A percentile compares a stretch with the other conserved stretches of the same genome.
These are phyloP conservation scores for Hygrophila difformis DNA, from an alignment of 257 asterid genomes.

Conservation along the genomic window DNA sequence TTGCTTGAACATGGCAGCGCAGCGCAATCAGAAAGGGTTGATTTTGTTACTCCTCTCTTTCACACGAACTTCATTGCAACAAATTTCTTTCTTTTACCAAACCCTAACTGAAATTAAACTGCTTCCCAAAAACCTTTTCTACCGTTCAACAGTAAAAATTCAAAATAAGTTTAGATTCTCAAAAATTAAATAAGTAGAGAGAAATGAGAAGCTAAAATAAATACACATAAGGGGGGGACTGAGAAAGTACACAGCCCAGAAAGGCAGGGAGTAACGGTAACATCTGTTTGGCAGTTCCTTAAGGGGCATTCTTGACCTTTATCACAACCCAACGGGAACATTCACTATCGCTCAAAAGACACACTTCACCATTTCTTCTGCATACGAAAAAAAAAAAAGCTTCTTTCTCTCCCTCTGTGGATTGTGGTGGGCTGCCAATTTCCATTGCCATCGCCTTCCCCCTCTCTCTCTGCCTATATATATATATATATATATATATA, in stretches of 20 bases:
- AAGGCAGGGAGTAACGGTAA: conserved; percentile 61
- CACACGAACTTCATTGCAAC: conserved; percentile 2
- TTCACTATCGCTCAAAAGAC: conserved; percentile 24
- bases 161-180: neutral
- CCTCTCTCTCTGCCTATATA: no score
- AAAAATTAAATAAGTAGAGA: neutral
- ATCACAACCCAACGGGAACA: conserved; percentile 32
- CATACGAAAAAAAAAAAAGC: conserved; percentile 9
- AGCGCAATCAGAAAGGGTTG: conserved; percentile 30
- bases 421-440: no score
- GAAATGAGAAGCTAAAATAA: conserved; percentile 2
- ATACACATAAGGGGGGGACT: conserved; percentile 1
- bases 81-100: neutral
- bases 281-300: conserved; percentile 64
- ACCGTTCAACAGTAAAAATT: no score
- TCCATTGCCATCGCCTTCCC: no score
- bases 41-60: conserved; percentile 7
- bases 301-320: conserved; percentile 52
- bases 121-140: neutral
- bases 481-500: no score
- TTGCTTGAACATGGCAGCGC: conserved; percentile 3
- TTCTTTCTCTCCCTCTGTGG: neutral
- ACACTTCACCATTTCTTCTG: neutral
- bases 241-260: conserved; percentile 31
- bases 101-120: neutral